Percentiles rank a stretch among this genome's conserved stretches.
phyloP scores from a whole-genome alignment of 2,329 filamentous ascomycete genomes.

The Penicillium sp. region DNA sequence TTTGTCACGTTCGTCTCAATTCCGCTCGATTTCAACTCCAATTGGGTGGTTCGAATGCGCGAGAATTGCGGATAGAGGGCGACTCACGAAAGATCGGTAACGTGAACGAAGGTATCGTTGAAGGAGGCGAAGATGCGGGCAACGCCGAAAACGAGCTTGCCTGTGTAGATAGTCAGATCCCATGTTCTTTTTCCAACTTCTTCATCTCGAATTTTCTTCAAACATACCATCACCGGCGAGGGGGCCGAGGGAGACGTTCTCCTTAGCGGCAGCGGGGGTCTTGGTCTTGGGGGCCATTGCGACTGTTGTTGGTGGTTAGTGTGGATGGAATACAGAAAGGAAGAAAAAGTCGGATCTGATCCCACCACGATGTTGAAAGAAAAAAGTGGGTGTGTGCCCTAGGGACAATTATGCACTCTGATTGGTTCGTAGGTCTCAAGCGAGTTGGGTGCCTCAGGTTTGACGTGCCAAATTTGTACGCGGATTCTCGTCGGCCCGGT shows the following conservation, averaged over 20 bases:
- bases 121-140: slow-evolving; percentile 96
- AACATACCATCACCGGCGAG: slow-evolving; percentile 88
- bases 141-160: slow-evolving; percentile 97
- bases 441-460: slow-evolving; percentile 27
- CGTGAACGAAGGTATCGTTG: slow-evolving; percentile 95
- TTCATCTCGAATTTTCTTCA: not conserved
- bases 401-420: slow-evolving; percentile 22
- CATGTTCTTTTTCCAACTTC: not conserved
- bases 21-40: slow-evolving; percentile 7
- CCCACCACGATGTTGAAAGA: slow-evolving; percentile 15
- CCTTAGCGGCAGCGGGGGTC: slow-evolving; percentile 72
- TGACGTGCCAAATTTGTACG: not conserved
- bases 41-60: slow-evolving; percentile 3
- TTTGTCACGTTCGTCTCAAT: not conserved
- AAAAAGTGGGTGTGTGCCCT: slow-evolving; percentile 44
- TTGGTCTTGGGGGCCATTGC: slow-evolving; percentile 86
- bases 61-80: not conserved
- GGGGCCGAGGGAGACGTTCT: slow-evolving; percentile 98
- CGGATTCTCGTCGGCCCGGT: slow-evolving; percentile 30
- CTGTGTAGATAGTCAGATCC: slow-evolving; percentile 46
- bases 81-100: slow-evolving; percentile 93
- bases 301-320: slow-evolving; percentile 47
- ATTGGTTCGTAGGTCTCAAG: slow-evolving; percentile 35
- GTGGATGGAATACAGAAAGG: slow-evolving; percentile 45
- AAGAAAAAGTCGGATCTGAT: slow-evolving; percentile 28